Percentiles rank a stretch among this genome's conserved stretches.
Evolutionary conservation across 768 basidiomycete species (phyloP).

Genomic region (Suillus subalutaceus): DNA sequence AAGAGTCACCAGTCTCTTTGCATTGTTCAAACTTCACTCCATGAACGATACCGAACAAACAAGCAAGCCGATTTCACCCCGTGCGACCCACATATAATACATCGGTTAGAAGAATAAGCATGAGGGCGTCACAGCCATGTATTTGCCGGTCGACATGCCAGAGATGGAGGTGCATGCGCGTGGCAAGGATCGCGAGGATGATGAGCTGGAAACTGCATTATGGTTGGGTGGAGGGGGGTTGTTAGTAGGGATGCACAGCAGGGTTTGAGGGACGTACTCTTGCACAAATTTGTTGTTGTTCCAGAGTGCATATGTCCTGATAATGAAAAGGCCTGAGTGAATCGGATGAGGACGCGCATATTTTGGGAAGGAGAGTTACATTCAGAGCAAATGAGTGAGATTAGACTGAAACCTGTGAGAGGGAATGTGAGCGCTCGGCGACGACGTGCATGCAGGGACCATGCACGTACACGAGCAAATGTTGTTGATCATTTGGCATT

Average conservation of each 20-base stretch:
- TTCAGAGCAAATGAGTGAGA: constrained; percentile 1
- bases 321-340: neutral
- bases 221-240: neutral
- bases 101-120: no score
- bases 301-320: neutral
- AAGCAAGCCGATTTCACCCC: no score
- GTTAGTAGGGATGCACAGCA: neutral
- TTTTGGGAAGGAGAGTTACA: neutral
- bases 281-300: neutral
- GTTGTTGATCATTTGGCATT: neutral
- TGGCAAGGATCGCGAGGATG: constrained; percentile 5
- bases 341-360: neutral
- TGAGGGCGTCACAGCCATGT: neutral
- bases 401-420: neutral
- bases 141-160: constrained; percentile 3
- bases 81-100: no score
- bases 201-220: constrained; percentile 6
- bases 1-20: neutral
- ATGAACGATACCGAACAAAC: neutral
- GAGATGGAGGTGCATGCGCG: constrained; percentile 13
- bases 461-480: neutral
- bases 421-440: neutral
- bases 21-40: neutral
- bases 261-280: neutral
- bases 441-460: neutral